Evolutionary conservation across 2,329 filamentous ascomycete genomes (phyloP).

Genomic region (Clonostachys solani): DNA sequence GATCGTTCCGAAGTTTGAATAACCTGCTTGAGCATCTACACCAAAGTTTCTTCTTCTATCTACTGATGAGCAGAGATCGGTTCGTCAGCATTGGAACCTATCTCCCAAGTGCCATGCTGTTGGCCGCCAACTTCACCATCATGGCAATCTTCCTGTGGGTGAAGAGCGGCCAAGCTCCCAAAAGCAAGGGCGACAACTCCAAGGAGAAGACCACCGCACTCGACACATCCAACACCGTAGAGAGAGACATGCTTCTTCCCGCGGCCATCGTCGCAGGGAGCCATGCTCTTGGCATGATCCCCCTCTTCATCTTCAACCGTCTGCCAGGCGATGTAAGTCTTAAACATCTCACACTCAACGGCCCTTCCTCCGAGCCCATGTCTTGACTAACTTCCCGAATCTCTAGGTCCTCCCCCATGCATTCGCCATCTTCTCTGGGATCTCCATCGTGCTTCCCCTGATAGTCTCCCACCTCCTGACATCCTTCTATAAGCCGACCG

Average conservation of each 20-base stretch:
- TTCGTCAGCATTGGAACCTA: slow-evolving; percentile 99
- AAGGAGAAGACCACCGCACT: slow-evolving; percentile 19
- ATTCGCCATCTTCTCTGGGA: slow-evolving; percentile 53
- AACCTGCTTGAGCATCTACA: slow-evolving; percentile 95
- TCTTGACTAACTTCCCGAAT: background rate
- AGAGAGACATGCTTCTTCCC: slow-evolving; percentile 68
- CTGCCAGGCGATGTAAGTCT: slow-evolving; percentile 57
- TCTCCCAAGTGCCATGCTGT: slow-evolving; percentile 92
- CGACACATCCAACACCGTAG: slow-evolving; percentile 26
- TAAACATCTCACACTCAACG: background rate
- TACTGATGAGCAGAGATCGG: slow-evolving; percentile 84
- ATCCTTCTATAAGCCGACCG: slow-evolving; percentile 45
- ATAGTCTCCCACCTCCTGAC: slow-evolving; percentile 52
- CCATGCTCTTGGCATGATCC: slow-evolving; percentile 75
- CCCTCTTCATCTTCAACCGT: slow-evolving; percentile 84
- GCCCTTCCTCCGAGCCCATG: background rate
- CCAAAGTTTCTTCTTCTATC: slow-evolving; percentile 99
- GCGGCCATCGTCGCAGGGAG: slow-evolving; percentile 66
- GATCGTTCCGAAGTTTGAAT: slow-evolving; percentile 88
- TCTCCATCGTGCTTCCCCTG: slow-evolving; percentile 53
- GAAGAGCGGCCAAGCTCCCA: slow-evolving; percentile 61
- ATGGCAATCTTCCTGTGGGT: slow-evolving; percentile 95
- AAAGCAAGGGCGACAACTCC: slow-evolving; percentile 9
- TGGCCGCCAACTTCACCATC: slow-evolving; percentile 92
- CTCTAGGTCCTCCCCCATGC: slow-evolving; percentile 51